phyloP scores from a whole-genome alignment of 2,329 filamentous ascomycete genomes.

The Aspergillus tanneri region DNA sequence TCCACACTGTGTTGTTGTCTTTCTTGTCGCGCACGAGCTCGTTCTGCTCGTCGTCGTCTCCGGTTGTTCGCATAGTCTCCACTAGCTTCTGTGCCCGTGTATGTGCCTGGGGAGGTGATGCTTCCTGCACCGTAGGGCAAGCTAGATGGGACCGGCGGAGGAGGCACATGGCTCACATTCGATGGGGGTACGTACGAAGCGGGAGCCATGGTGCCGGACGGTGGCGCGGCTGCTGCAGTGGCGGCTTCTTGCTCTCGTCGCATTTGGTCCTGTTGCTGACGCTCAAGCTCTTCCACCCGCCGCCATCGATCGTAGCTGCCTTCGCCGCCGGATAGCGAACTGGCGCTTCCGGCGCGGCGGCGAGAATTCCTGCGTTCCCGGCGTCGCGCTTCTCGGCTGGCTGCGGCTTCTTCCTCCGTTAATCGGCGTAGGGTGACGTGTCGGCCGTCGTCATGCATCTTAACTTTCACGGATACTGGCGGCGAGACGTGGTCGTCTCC shows the following conservation, averaged over 20 bases:
- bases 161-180: slow-evolving; percentile 26
- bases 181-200: slow-evolving; percentile 26
- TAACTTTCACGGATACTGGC: slow-evolving; percentile 64
- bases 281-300: slow-evolving; percentile 50
- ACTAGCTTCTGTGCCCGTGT: slow-evolving; percentile 50
- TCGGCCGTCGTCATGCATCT: slow-evolving; percentile 63
- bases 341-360: slow-evolving; percentile 41
- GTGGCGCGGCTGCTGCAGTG: slow-evolving; percentile 27
- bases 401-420: slow-evolving; percentile 62
- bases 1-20: slow-evolving; percentile 49
- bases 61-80: slow-evolving; percentile 56
- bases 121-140: slow-evolving; percentile 44
- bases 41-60: slow-evolving; percentile 53
- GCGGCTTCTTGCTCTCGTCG: slow-evolving; percentile 39
- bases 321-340: slow-evolving; percentile 44
- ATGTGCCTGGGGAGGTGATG: slow-evolving; percentile 44
- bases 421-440: slow-evolving; percentile 63
- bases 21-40: slow-evolving; percentile 48
- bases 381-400: slow-evolving; percentile 56
- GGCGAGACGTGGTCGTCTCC: slow-evolving; percentile 53
- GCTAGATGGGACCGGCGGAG: slow-evolving; percentile 39
- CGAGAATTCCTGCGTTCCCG: slow-evolving; percentile 45
- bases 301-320: slow-evolving; percentile 47
- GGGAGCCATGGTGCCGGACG: slow-evolving; percentile 26
- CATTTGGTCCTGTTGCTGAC: slow-evolving; percentile 47